Conservation (phyloP, 805 yeast genomes). For the Saccharomyces eubayanus region DNA sequence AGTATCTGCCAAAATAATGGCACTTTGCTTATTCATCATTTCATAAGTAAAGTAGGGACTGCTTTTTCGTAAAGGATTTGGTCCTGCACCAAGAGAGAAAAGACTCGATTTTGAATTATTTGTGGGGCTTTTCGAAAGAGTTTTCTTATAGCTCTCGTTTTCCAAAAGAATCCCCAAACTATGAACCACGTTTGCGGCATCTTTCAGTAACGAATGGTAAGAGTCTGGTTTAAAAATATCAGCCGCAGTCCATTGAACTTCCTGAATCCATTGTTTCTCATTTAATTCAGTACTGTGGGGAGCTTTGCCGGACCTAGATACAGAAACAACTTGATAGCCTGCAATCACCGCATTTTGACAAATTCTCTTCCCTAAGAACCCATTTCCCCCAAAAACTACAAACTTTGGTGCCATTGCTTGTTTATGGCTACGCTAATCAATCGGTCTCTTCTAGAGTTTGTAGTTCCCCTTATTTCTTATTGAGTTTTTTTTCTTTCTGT, state of each 20-base stretch:
- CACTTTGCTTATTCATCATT: constrained; percentile 61
- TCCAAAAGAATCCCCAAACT: constrained; percentile 72
- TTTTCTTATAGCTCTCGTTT: constrained; percentile 56
- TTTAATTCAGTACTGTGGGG: constrained; percentile 31
- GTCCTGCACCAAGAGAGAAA: constrained; percentile 32
- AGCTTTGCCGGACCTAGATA: constrained; percentile 56
- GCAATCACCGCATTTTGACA: constrained; percentile 57
- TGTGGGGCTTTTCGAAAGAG: constrained; percentile 1
- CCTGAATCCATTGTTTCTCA: constrained; percentile 41
- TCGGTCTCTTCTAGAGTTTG: background rate
- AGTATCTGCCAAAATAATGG: constrained; percentile 53
- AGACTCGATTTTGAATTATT: constrained; percentile 1
- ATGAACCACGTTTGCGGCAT: constrained; percentile 66
- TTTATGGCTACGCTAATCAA: background rate
- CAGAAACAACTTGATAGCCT: constrained; percentile 60
- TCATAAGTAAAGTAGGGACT: constrained; percentile 41
- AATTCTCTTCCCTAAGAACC: constrained; percentile 66
- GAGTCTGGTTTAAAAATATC: constrained; percentile 59
- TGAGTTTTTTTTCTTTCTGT: background rate
- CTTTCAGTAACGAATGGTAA: constrained; percentile 40
- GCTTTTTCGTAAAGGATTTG: constrained; percentile 47
- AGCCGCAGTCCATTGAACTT: constrained; percentile 60
- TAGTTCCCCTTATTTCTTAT: background rate
- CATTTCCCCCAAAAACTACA: constrained; percentile 82
- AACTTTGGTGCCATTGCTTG: constrained; percentile 23